Evolutionary conservation across 495 filamentous ascomycete genomes (phyloP), one percentile per base, ranked within the genome.

Genomic region (Talaromyces adpressus): DNA sequence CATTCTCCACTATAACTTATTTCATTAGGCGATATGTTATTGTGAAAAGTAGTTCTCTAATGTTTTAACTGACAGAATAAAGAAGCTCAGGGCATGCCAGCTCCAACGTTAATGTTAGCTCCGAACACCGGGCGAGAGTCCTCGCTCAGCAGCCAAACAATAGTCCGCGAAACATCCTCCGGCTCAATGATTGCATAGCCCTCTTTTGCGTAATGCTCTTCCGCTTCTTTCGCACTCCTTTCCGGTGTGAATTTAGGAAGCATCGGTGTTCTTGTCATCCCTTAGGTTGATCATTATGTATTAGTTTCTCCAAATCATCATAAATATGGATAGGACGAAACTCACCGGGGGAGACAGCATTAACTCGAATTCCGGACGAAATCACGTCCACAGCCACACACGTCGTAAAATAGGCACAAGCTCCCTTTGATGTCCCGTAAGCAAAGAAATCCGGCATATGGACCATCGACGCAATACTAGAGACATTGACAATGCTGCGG

Each of bases 121-220:
- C n/a, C n/a, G n/a, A n/a, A n/a, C n/a, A n/a, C n/a, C n/a, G n/a
- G n/a, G n/a, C n/a, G n/a, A n/a, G n/a, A n/a, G n/a, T n/a, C n/a
- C n/a, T n/a, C n/a, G n/a, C 51, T 56, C 6, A 56, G 51, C 18
- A 56, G 18, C 51, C 51, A 56, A n/a, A 56, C 51, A 56, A 56
- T 56, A 9, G n/a, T 56, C 18, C 51, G 6, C 6, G 51, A 6
- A 6, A 56, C n/a, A 56, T 56, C 51, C n/a, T 56, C 51, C 6
- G 51, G 6, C 51, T 56, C 51, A 56, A 56, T 56, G 6, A 56
- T 7, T 9, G 51, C 6, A 27, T 7, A n/a, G 6, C 51, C 51
- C n/a, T 6, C 23, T 56, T 56, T 56, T 56, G 23, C 18, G 18
- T 56, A n/a, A 56, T 27, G 6, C 51, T 56, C 51, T 56, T 56